A percentile compares a stretch with the other conserved stretches of the same genome.
phyloP scores from a whole-genome alignment of 768 basidiomycete genomes.

The Pleurotus salmoneostramineus region DNA sequence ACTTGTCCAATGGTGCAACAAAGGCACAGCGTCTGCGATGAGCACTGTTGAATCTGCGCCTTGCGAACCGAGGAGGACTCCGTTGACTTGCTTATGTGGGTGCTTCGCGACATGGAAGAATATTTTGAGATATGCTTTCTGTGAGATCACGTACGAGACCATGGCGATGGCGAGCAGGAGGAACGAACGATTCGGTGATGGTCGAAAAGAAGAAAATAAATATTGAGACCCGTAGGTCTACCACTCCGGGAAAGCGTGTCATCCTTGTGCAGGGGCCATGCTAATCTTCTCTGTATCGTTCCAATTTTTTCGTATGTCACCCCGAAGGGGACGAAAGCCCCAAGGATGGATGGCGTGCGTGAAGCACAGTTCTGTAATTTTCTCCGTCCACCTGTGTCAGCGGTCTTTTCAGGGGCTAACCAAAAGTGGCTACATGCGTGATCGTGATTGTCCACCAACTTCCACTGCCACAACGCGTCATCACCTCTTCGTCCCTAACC shows the following conservation, averaged over 20 bases:
- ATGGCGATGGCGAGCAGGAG: conserved; percentile 14
- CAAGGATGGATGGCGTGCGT: background rate
- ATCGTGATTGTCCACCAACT: too few species aligned
- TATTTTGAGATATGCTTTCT: conserved; percentile 68
- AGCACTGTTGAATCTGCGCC: conserved; percentile 30
- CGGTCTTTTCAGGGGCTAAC: too few species aligned
- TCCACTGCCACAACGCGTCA: too few species aligned
- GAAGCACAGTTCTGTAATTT: background rate
- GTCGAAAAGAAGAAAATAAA: conserved; percentile 32
- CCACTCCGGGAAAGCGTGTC: conserved; percentile 98
- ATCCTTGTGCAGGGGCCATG: conserved; percentile 99
- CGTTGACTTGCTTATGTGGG: conserved; percentile 72
- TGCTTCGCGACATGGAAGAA: conserved; percentile 80
- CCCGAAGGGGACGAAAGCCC: conserved; percentile 69
- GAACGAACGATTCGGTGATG: too few species aligned
- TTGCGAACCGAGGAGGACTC: conserved; percentile 66
- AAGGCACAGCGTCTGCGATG: conserved; percentile 66
- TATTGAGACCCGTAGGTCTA: conserved; percentile 60
- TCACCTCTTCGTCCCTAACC: background rate
- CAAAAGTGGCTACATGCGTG: too few species aligned
- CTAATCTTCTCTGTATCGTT: conserved; percentile 99
- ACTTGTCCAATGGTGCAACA: conserved; percentile 83
- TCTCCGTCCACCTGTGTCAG: background rate
- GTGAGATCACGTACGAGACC: conserved; percentile 49
- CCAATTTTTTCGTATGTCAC: conserved; percentile 98